These are phyloP conservation scores for Conidiobolus incongruus DNA, from an alignment of 371 early-diverging fungal species.

Conservation along the genomic window DNA sequence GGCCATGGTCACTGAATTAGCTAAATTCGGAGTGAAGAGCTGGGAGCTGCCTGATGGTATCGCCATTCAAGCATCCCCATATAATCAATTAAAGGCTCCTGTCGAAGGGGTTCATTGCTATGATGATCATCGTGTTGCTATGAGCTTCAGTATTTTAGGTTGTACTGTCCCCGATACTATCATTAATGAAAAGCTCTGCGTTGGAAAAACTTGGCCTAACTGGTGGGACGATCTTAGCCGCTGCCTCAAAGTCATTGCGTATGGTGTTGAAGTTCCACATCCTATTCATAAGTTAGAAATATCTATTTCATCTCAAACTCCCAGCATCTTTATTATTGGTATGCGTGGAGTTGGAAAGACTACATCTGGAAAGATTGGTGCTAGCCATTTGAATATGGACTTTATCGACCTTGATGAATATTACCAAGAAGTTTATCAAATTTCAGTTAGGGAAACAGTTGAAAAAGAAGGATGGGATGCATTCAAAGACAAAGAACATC, in stretches of 20 bases:
- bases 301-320: slow-evolving; percentile 9
- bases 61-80: slow-evolving; percentile 47
- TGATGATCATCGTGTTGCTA: slow-evolving; percentile 94
- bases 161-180: slow-evolving; percentile 49
- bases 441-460: slow-evolving; percentile 57
- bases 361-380: slow-evolving; percentile 52
- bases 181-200: slow-evolving; percentile 81
- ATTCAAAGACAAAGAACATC: slow-evolving; percentile 64
- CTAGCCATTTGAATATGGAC: slow-evolving; percentile 30
- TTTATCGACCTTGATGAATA: slow-evolving; percentile 81
- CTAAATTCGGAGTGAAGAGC: slow-evolving; percentile 65
- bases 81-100: slow-evolving; percentile 26
- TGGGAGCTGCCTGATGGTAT: slow-evolving; percentile 81
- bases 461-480: slow-evolving; percentile 62
- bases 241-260: slow-evolving; percentile 40
- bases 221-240: slow-evolving; percentile 90
- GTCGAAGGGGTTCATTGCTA: slow-evolving; percentile 64
- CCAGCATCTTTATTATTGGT: slow-evolving; percentile 72
- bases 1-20: slow-evolving; percentile 86
- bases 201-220: slow-evolving; percentile 93
- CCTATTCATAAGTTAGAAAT: slow-evolving; percentile 1
- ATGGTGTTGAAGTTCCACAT: slow-evolving; percentile 41
- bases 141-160: slow-evolving; percentile 79
- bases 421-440: slow-evolving; percentile 37
- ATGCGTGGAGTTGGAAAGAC: slow-evolving; percentile 97